Percentiles rank a stretch among this genome's conserved stretches.
These are phyloP conservation scores for Globisporangium heterothallicum DNA, from an alignment of 352 stramenopile genomes.

Conservation along the genomic window DNA sequence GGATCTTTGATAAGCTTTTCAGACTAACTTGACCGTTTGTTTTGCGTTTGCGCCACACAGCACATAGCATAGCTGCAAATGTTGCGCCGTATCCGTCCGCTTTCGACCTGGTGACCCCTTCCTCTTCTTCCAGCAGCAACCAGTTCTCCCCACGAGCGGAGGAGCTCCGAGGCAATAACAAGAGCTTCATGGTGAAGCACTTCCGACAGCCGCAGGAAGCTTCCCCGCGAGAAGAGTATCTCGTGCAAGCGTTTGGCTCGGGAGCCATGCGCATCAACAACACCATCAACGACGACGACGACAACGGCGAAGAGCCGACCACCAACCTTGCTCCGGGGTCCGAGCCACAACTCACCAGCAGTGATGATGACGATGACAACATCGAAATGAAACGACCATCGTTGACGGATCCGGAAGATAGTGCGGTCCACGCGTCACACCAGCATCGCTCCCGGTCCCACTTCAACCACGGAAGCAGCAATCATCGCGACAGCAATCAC, in stretches of 20 bases:
- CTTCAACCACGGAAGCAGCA: background rate
- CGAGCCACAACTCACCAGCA: too few species aligned
- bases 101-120: too few species aligned
- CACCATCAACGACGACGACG: background rate
- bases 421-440: slow-evolving; percentile 2
- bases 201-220: slow-evolving; percentile 34
- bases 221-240: slow-evolving; percentile 59
- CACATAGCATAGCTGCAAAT: too few species aligned
- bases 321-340: too few species aligned
- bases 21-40: too few species aligned
- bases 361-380: background rate
- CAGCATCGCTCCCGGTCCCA: slow-evolving; percentile 6
- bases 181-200: background rate
- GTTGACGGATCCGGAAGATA: background rate
- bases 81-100: too few species aligned
- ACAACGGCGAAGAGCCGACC: too few species aligned
- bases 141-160: background rate
- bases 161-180: background rate
- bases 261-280: slow-evolving; percentile 38
- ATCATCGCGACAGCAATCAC: slow-evolving; percentile 14
- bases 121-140: slow-evolving; percentile 2
- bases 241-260: slow-evolving; percentile 67
- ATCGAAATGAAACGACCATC: background rate
- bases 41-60: too few species aligned
- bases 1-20: too few species aligned